phyloP scores from a whole-genome alignment of 306 rosid genomes.

The Senna tora region DNA sequence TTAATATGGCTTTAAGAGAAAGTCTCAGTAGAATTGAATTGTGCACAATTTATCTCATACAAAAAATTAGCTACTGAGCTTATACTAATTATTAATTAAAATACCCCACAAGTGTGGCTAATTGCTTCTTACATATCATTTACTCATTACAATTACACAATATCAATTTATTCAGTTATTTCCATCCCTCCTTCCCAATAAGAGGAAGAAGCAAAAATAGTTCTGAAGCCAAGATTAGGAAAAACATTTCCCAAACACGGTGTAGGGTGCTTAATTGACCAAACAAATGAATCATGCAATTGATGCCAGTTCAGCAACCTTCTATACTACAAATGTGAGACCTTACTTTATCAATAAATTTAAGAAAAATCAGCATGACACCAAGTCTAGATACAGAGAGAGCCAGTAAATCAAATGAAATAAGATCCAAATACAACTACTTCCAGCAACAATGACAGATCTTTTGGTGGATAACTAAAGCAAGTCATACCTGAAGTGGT shows the following conservation, averaged over 20 bases:
- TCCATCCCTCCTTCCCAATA: neutral
- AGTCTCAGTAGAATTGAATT: neutral
- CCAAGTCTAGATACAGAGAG: neutral
- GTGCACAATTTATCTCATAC: constrained; percentile 13
- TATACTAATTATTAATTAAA: neutral
- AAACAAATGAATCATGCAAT: neutral
- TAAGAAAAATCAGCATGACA: constrained; percentile 6
- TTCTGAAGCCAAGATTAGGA: neutral
- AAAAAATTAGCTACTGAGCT: neutral
- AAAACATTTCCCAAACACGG: neutral
- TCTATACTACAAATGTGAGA: constrained; percentile 3
- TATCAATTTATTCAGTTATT: neutral
- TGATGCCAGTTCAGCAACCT: neutral
- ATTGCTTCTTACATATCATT: neutral
- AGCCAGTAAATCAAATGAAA: neutral
- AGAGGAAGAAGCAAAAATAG: neutral
- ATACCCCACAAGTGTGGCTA: constrained; percentile 9
- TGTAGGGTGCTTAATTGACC: constrained; percentile 9
- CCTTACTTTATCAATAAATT: constrained; percentile 11
- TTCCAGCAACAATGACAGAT: neutral
- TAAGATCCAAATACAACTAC: neutral
- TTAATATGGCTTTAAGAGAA: neutral
- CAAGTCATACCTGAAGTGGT: constrained; percentile 80
- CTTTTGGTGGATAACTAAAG: constrained; percentile 20
- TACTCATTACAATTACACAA: neutral